A percentile compares a stretch with the other conserved stretches of the same genome.
These are phyloP conservation scores for Setaria italica DNA, from an alignment of 202 grass and related monocot species.

Conservation along the genomic window DNA sequence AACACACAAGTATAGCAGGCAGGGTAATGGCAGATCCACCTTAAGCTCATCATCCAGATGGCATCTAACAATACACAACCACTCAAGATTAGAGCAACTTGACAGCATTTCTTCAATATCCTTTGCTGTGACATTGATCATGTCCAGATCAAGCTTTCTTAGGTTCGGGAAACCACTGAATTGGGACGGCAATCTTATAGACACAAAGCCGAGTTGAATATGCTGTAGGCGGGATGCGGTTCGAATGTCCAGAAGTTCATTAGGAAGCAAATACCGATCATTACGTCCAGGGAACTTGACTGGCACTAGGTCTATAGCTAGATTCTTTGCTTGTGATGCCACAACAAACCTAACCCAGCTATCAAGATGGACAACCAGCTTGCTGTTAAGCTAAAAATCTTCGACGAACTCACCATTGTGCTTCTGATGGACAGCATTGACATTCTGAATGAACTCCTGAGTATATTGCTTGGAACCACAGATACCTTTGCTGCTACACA, in stretches of 20 bases:
- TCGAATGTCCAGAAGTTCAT: not conserved
- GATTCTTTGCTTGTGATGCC: not conserved
- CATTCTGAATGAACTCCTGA: not conserved
- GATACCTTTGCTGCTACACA: not conserved
- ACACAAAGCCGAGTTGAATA: not conserved
- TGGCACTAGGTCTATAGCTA: not conserved
- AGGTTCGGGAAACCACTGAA: not conserved
- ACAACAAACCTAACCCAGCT: not conserved
- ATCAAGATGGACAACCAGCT: not conserved
- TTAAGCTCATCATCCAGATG: not conserved
- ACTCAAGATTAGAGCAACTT: not conserved
- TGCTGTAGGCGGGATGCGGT: not conserved
- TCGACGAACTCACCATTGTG: not conserved
- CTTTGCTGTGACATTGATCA: not conserved
- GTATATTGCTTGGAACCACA: not conserved
- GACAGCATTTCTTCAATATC: not conserved
- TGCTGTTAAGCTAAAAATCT: not conserved
- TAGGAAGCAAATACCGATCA: not conserved
- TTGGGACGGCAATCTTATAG: not conserved
- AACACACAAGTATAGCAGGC: not conserved
- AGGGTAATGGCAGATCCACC: not conserved
- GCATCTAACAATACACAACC: constrained; percentile 1
- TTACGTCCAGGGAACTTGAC: not conserved
- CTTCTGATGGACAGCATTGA: not conserved
- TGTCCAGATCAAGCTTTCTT: not conserved